Base-by-base conservation (phyloP, 2,329 filamentous ascomycete species). In the Trichoderma polysporum region DNA sequence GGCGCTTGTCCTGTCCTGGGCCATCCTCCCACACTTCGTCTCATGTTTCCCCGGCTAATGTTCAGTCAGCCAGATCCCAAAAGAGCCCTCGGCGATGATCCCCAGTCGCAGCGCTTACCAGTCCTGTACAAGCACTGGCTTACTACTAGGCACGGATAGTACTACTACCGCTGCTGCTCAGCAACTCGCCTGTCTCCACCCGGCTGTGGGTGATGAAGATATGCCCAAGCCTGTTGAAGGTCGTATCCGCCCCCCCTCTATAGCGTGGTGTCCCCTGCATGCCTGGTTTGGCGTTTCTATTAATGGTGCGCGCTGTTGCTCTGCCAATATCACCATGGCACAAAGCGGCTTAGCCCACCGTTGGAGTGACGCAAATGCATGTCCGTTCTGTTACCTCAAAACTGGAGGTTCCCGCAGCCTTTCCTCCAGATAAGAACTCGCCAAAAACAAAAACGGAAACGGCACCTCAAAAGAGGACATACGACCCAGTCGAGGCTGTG, bases 271-370 rank as follows among this genome's bases (percentile, higher is more conserved):
- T 62, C 19, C 45, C 59, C 33, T 52, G 31, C 47, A 29, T 19
- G 1, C 27, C 52, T 33, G 41, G 19, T 33, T 54, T 35, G 52
- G 52, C n/a, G 60, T 64, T 64, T 64, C 60, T 64, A 64, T 64
- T 64, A 64, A 64, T 19, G 41, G 49, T 41, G 35, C 60, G 60
- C 49, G 60, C 60, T 64, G 60, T 64, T 64, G 60, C 60, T 64
- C 50, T 64, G 60, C 50, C 60, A 64, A 64, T 63, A 33, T 54
- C 49, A 17, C 49, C 49, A 53, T 50, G 25, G 50, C 50, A 41
- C 60, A 54, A 63, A 27, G 35, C 47, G 50, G 50, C 52, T 54
- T 54, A 56, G 60, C 60, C 31, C 60, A 56, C 50, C 25, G 37
- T 35, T 31, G n/a, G 25, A 54, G 50, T 56, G 35, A 54, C 60